These are phyloP conservation scores for Colletotrichum salicis DNA, from an alignment of 2,329 filamentous ascomycete species.

Conservation along the genomic window DNA sequence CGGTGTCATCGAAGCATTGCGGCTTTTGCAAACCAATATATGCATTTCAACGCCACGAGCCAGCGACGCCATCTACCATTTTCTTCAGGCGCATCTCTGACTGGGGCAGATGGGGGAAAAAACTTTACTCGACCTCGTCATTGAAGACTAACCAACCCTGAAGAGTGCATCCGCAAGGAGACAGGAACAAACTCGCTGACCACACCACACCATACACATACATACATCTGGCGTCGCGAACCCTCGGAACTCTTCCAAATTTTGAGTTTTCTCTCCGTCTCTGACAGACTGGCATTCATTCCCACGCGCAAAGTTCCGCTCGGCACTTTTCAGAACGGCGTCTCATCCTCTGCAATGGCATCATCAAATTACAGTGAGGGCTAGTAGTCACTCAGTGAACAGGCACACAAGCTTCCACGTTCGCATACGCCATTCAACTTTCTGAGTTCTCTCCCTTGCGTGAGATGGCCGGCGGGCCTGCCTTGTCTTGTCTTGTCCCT, in stretches of 20 bases:
- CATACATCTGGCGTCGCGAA: constrained; percentile 5
- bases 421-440: constrained; percentile 13
- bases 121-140: neutral
- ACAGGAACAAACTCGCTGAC: neutral
- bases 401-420: neutral
- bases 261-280: constrained; percentile 30
- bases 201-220: neutral
- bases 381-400: neutral
- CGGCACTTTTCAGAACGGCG: constrained; percentile 21
- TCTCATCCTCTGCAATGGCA: constrained; percentile 6
- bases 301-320: constrained; percentile 12
- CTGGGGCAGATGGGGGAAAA: neutral
- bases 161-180: neutral
- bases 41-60: neutral
- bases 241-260: constrained; percentile 23
- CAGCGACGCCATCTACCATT: neutral
- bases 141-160: neutral
- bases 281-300: constrained; percentile 14
- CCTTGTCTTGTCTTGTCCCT: constrained; percentile 14
- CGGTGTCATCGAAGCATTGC: neutral
- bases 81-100: neutral
- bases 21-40: neutral
- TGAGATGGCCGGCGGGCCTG: constrained; percentile 10
- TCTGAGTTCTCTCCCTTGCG: constrained; percentile 1
- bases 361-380: neutral